These are phyloP conservation scores for Ganoderma meredithae DNA, from an alignment of 1,284 basidiomycete genomes.

Conservation along the genomic window DNA sequence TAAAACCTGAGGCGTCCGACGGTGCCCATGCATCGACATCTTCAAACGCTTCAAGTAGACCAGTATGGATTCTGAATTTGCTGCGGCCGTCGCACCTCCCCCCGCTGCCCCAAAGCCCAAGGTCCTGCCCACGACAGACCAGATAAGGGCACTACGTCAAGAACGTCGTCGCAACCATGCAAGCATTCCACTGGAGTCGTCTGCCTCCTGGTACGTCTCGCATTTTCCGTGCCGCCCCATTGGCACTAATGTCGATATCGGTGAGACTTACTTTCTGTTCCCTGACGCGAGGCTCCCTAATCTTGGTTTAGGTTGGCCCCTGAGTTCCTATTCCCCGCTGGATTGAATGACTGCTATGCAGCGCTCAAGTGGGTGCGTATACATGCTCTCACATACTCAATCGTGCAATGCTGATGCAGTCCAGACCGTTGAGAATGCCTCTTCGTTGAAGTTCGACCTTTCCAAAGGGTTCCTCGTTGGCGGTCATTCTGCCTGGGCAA, in stretches of 20 bases:
- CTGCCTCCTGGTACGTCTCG: neutral
- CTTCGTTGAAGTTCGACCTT: conserved; percentile 8
- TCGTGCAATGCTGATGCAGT: neutral
- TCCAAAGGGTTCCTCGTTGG: conserved; percentile 34
- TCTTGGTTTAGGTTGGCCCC: neutral
- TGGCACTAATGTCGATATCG: neutral
- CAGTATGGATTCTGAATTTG: conserved; percentile 10
- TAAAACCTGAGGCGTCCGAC: neutral
- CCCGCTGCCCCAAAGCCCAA: neutral
- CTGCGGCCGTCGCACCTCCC: conserved; percentile 1
- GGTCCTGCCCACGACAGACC: neutral
- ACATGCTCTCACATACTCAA: neutral
- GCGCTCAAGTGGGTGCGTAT: neutral
- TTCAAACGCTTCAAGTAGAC: neutral
- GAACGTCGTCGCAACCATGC: neutral
- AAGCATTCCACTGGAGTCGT: neutral
- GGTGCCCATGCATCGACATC: neutral
- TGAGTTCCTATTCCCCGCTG: neutral
- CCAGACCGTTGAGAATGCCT: neutral
- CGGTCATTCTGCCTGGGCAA: conserved; percentile 37
- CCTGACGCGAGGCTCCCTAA: neutral
- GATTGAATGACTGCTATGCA: conserved; percentile 13
- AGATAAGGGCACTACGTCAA: neutral
- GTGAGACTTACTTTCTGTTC: neutral
- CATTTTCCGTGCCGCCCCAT: neutral